Evolutionary conservation across 495 filamentous ascomycete species (phyloP).

Genomic region (Geopyxis carbonaria): DNA sequence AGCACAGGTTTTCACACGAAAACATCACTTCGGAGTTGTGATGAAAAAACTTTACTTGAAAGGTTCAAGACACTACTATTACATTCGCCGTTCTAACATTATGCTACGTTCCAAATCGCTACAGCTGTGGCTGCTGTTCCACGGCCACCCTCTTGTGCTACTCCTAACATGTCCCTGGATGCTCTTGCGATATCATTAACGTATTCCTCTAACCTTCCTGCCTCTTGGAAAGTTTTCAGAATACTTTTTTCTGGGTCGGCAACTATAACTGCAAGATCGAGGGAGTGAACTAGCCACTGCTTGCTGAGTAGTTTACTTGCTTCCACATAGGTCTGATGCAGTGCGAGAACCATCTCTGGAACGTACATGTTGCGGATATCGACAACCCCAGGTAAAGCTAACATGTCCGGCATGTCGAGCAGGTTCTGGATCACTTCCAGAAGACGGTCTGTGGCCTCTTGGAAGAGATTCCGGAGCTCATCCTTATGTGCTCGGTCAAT

Average conservation of each 20-base stretch:
- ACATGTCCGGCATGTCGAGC: slow-evolving; percentile 11
- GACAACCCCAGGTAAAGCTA: slow-evolving; percentile 7
- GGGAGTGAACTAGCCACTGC: slow-evolving; percentile 12
- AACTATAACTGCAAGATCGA: slow-evolving; percentile 22
- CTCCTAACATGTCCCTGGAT: slow-evolving; percentile 17
- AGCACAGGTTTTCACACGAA: too few relatives aligned
- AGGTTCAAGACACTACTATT: too few relatives aligned
- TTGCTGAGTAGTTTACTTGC: slow-evolving; percentile 19
- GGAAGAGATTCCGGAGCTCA: slow-evolving; percentile 9
- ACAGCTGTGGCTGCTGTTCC: too few relatives aligned
- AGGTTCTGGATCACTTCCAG: slow-evolving; percentile 11
- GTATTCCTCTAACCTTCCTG: slow-evolving; percentile 21
- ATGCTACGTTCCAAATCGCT: too few relatives aligned
- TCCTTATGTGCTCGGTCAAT: slow-evolving; percentile 10
- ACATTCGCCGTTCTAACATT: too few relatives aligned
- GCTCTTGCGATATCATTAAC: slow-evolving; percentile 17
- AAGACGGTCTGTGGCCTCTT: slow-evolving; percentile 5
- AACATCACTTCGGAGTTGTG: too few relatives aligned
- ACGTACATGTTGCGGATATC: slow-evolving; percentile 21
- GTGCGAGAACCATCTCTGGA: slow-evolving; percentile 22
- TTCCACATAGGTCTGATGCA: slow-evolving; percentile 22
- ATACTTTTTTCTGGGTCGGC: slow-evolving; percentile 18
- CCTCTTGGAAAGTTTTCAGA: slow-evolving; percentile 14
- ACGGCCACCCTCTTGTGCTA: slow-evolving; percentile 12
- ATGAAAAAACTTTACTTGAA: too few relatives aligned